These are phyloP conservation scores for Takakia lepidozioides DNA, from an alignment of 225 moss, liverwort and hornwort species.

Conservation along the genomic window DNA sequence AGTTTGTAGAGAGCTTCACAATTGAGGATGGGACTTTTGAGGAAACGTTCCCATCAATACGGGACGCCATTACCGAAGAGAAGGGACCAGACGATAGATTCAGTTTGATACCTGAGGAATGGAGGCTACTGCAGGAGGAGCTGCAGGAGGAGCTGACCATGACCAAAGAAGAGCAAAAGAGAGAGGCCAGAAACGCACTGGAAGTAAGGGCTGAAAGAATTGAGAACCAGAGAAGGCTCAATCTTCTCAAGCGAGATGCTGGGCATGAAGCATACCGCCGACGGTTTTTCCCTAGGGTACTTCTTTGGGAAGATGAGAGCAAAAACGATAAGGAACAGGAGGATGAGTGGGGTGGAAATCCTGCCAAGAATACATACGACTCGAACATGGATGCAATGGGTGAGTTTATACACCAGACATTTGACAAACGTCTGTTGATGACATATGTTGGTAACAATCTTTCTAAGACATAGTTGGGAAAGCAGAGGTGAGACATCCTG, in stretches of 20 bases:
- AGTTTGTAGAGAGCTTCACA: conserved; percentile 1
- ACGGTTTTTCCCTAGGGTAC: conserved; percentile 33
- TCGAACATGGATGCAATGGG: conserved; percentile 15
- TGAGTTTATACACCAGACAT: neutral
- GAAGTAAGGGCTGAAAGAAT: conserved; percentile 44
- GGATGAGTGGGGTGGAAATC: neutral
- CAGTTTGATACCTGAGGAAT: conserved; percentile 67
- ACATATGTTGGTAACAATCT: too few species aligned
- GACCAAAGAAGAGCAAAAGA: conserved; percentile 66
- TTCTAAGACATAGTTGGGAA: too few species aligned
- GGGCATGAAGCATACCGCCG: conserved; percentile 28
- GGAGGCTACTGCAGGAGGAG: too few species aligned
- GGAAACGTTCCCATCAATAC: conserved; percentile 19
- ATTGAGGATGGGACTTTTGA: conserved; percentile 46
- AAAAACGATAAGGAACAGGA: conserved; percentile 9
- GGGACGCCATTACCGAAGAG: conserved; percentile 7
- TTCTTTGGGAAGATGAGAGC: conserved; percentile 5
- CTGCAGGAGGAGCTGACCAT: conserved; percentile 53
- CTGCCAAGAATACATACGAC: conserved; percentile 11
- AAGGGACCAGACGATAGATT: neutral
- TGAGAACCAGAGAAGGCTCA: conserved; percentile 41
- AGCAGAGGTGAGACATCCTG: too few species aligned
- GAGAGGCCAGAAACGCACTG: conserved; percentile 49
- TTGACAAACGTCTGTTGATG: too few species aligned
- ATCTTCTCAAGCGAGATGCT: conserved; percentile 22